Base-by-base conservation (phyloP, 805 yeast genomes). In the Schwanniomyces yamadae region DNA sequence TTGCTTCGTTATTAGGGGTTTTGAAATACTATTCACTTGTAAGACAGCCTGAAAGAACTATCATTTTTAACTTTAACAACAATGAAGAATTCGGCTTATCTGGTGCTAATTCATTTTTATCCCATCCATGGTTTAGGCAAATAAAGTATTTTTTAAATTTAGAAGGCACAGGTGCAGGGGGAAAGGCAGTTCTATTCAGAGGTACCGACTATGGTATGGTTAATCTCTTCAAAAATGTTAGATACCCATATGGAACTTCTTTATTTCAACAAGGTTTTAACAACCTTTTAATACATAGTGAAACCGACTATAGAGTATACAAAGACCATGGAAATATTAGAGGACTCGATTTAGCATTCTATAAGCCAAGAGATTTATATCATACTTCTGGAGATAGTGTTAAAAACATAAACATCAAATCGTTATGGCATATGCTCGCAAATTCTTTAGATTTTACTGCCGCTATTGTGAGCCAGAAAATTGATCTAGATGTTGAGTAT, bases 141-240 rank as follows among this genome's bases (percentile, higher is more conserved):
- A 79, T 84, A 2, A 66, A 65, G 26, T 82, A 74, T 50, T 83
- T 90, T 39, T 68, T 89, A 45, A 90, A 90, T 55, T 63, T 89
- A 44, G 97, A 89, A 65, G 96, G 96, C 12, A 86, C 96, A 0
- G 96, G 96, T 2, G 84, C 93, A 1, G 96, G 96, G 17, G 90
- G 93, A 4, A 78, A 83, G 46, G 85, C 96, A 1, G 70, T 86
- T 14, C 62, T 89, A 32, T 88, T 90, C 57, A 74, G 96, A 57
- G 80, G 89, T n/a, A 78, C 95, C 0, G 95, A 88, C 53, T 72
- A 71, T 42, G 85, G 84, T 1, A 77, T 87, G 9, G 78, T 84
- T 1, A 73, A 75, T 41, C 73, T 77, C 45, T 73, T 75, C 43
- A 57, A 69, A 15, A 68, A 70, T 3, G 90, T 78, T 1, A 62